A percentile compares a stretch with the other conserved stretches of the same genome.
phyloP scores from a whole-genome alignment of 1,284 basidiomycete genomes.

The Trametes pubescens region DNA sequence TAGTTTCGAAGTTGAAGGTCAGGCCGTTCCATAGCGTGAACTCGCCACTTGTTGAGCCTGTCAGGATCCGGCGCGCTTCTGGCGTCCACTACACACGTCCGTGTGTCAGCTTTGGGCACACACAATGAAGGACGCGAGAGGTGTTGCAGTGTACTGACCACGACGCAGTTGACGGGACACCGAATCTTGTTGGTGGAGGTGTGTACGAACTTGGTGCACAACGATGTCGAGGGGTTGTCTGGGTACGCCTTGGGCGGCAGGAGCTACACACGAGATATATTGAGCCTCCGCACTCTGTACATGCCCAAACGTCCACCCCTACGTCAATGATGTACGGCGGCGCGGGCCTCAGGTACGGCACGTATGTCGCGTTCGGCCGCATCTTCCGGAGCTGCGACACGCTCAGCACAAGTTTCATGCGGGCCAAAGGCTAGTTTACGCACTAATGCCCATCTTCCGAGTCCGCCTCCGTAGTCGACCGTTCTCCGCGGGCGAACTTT shows the following conservation, averaged over 20 bases:
- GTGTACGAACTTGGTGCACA: constrained; percentile 96
- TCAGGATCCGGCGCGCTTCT: constrained; percentile 91
- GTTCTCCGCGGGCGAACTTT: constrained; percentile 93
- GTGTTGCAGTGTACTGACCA: constrained; percentile 59
- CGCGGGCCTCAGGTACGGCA: constrained; percentile 81
- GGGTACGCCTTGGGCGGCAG: constrained; percentile 92
- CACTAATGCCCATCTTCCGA: constrained; percentile 87
- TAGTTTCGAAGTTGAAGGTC: constrained; percentile 99
- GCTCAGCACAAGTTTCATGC: neutral
- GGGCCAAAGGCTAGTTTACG: constrained; percentile 39
- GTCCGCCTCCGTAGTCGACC: constrained; percentile 91
- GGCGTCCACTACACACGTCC: constrained; percentile 86
- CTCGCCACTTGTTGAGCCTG: constrained; percentile 96
- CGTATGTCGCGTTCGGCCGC: constrained; percentile 75
- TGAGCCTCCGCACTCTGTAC: constrained; percentile 34
- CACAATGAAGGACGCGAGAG: neutral
- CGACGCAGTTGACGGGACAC: constrained; percentile 95
- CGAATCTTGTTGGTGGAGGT: constrained; percentile 99
- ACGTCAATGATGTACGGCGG: constrained; percentile 88
- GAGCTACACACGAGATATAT: constrained; percentile 62
- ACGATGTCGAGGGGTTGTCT: constrained; percentile 87
- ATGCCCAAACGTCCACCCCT: constrained; percentile 45
- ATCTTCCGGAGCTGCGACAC: constrained; percentile 70
- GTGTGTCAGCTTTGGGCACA: neutral
- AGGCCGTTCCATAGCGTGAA: constrained; percentile 99